Conservation (phyloP, 2,329 filamentous ascomycete genomes). For the Colletotrichum sp. region DNA sequence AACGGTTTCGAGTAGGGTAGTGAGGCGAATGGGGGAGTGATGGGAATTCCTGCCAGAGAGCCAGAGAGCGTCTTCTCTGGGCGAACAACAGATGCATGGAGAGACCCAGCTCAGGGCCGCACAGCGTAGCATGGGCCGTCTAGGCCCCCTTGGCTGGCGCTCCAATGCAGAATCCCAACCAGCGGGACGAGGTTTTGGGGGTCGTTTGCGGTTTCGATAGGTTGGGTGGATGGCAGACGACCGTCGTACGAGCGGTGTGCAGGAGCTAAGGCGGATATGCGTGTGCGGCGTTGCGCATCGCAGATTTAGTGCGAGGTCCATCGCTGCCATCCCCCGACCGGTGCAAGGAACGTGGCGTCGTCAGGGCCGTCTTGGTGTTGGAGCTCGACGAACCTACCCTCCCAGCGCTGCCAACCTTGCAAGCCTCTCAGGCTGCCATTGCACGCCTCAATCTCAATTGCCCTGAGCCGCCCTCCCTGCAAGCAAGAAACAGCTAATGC, state of each 20-base stretch:
- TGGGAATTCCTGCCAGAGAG: background rate
- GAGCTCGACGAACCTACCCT: slow-evolving; percentile 17
- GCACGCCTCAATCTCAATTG: slow-evolving; percentile 12
- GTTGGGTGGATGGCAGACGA: background rate
- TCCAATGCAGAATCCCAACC: slow-evolving; percentile 13
- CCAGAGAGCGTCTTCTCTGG: background rate
- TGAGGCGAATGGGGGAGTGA: slow-evolving; percentile 5
- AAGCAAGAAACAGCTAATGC: background rate
- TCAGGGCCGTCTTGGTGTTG: background rate
- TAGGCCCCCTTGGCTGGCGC: slow-evolving; percentile 6
- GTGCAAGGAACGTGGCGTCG: slow-evolving; percentile 21
- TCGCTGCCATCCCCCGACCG: slow-evolving; percentile 8
- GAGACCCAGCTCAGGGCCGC: slow-evolving; percentile 9
- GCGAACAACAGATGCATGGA: slow-evolving; percentile 9
- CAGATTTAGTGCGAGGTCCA: slow-evolving; percentile 22
- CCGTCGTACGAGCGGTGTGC: slow-evolving; percentile 16
- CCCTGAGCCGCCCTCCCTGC: background rate
- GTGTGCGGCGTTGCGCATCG: slow-evolving; percentile 21
- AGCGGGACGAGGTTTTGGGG: background rate
- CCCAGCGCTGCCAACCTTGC: background rate
- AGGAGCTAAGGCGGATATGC: slow-evolving; percentile 21
- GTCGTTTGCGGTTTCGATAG: slow-evolving; percentile 9
- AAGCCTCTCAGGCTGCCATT: background rate
- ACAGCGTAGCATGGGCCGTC: slow-evolving; percentile 14
- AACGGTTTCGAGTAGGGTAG: slow-evolving; percentile 7